These are phyloP conservation scores for Pseudocercospora fuligena DNA, from an alignment of 2,329 filamentous ascomycete species.

Conservation along the genomic window DNA sequence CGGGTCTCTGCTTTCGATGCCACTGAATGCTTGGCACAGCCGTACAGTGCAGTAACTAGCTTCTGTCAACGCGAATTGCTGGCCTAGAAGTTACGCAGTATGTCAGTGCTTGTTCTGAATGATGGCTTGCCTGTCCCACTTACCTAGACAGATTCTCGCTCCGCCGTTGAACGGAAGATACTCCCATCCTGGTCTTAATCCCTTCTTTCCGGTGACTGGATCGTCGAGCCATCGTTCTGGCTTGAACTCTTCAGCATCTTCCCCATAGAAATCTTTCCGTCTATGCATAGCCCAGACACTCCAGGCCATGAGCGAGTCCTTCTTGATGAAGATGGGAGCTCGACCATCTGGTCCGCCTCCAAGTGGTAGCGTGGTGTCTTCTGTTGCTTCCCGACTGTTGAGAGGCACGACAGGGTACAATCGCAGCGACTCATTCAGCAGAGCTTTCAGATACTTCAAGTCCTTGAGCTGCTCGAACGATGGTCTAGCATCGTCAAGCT, in stretches of 20 bases:
- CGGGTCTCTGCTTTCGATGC: slow-evolving; percentile 39
- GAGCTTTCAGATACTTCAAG: slow-evolving; percentile 54
- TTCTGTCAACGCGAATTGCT: slow-evolving; percentile 82
- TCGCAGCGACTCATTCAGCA: slow-evolving; percentile 78
- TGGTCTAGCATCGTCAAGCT: slow-evolving; percentile 46
- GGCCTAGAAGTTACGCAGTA: slow-evolving; percentile 28
- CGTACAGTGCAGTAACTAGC: slow-evolving; percentile 74
- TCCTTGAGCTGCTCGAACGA: slow-evolving; percentile 43
- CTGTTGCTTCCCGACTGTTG: slow-evolving; percentile 74
- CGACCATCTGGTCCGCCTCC: slow-evolving; percentile 61
- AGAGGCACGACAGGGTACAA: slow-evolving; percentile 79
- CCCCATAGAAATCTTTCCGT: slow-evolving; percentile 57
- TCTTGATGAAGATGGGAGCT: slow-evolving; percentile 67
- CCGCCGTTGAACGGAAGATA: slow-evolving; percentile 46
- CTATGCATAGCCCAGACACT: slow-evolving; percentile 75
- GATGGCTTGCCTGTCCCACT: neutral
- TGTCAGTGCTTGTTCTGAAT: neutral
- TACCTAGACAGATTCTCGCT: slow-evolving; percentile 38
- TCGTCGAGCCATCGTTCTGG: slow-evolving; percentile 46
- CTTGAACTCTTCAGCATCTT: slow-evolving; percentile 49
- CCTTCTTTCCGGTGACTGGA: slow-evolving; percentile 36
- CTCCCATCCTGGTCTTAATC: slow-evolving; percentile 42
- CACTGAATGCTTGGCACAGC: slow-evolving; percentile 72
- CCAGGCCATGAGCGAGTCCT: slow-evolving; percentile 70
- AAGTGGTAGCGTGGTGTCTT: slow-evolving; percentile 74